Percentiles rank a stretch among this genome's conserved stretches.
Conservation (phyloP, 768 basidiomycete species). For the Kwoniella dendrophila region DNA sequence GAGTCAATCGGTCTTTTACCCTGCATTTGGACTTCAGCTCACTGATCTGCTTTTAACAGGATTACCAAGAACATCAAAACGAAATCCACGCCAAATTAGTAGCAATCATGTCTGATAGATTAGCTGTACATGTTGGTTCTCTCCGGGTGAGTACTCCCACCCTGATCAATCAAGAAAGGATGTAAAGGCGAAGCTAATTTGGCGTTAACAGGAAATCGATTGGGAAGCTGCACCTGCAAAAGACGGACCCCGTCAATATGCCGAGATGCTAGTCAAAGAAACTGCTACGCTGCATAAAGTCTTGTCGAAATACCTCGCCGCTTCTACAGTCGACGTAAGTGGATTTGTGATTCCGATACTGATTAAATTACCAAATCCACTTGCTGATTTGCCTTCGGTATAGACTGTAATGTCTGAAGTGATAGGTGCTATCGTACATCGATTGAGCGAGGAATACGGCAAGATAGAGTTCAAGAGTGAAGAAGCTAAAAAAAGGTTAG, state of each 20-base stretch:
- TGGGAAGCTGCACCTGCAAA: constrained; percentile 63
- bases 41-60: constrained; percentile 59
- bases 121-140: constrained; percentile 79
- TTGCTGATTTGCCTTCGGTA: no score
- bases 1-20: constrained; percentile 49
- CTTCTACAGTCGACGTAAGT: constrained; percentile 78
- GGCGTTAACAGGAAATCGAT: constrained; percentile 65
- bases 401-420: constrained; percentile 95
- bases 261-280: constrained; percentile 90
- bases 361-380: neutral
- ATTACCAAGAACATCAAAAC: constrained; percentile 98
- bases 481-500: constrained; percentile 81
- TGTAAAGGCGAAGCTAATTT: neutral
- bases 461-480: constrained; percentile 78
- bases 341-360: neutral
- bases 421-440: constrained; percentile 86
- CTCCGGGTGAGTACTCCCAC: constrained; percentile 64
- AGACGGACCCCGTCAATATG: constrained; percentile 63
- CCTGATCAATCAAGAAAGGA: neutral
- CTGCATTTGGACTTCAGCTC: constrained; percentile 8
- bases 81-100: constrained; percentile 98
- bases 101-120: constrained; percentile 95
- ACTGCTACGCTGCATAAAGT: constrained; percentile 95
- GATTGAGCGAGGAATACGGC: constrained; percentile 81
- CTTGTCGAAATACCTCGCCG: constrained; percentile 81